Evolutionary conservation across 495 filamentous ascomycete species (phyloP).

Genomic region (Tuber magnatum): DNA sequence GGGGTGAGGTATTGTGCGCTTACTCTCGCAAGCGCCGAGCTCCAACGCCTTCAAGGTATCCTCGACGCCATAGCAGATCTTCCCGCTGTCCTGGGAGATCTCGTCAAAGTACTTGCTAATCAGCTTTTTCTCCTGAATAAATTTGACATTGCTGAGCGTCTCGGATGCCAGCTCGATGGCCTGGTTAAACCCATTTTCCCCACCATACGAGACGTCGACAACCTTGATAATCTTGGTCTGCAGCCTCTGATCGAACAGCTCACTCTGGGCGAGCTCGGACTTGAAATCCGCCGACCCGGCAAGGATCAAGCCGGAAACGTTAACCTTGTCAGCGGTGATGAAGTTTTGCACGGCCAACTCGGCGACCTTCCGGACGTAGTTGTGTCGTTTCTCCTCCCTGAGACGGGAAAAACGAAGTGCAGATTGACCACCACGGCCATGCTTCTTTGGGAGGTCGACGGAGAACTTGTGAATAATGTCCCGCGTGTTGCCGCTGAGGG

Average conservation of each 20-base stretch:
- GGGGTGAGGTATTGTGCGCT: slow-evolving; percentile 6
- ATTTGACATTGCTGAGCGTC: slow-evolving; percentile 98
- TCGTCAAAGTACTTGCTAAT: slow-evolving; percentile 98
- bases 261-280: slow-evolving; percentile 94
- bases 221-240: slow-evolving; percentile 96
- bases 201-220: slow-evolving; percentile 96
- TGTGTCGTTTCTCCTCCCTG: slow-evolving; percentile 99
- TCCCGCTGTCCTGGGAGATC: slow-evolving; percentile 92
- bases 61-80: slow-evolving; percentile 93
- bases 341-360: slow-evolving; percentile 97
- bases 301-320: slow-evolving; percentile 87
- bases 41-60: slow-evolving; percentile 98
- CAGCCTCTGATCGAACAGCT: slow-evolving; percentile 89
- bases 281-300: slow-evolving; percentile 99
- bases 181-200: slow-evolving; percentile 99
- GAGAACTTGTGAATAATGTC: slow-evolving; percentile 96
- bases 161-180: slow-evolving; percentile 91
- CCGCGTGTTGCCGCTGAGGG: slow-evolving; percentile 89
- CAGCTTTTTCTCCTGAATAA: slow-evolving; percentile 99
- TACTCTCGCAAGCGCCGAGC: slow-evolving; percentile 80
- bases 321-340: slow-evolving; percentile 95
- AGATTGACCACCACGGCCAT: slow-evolving; percentile 98
- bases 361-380: slow-evolving; percentile 97
- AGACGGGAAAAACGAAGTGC: slow-evolving; percentile 98
- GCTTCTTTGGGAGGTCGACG: slow-evolving; percentile 97